Base-by-base conservation (phyloP, 2,329 filamentous ascomycete species). In the Fusarium sp. region DNA sequence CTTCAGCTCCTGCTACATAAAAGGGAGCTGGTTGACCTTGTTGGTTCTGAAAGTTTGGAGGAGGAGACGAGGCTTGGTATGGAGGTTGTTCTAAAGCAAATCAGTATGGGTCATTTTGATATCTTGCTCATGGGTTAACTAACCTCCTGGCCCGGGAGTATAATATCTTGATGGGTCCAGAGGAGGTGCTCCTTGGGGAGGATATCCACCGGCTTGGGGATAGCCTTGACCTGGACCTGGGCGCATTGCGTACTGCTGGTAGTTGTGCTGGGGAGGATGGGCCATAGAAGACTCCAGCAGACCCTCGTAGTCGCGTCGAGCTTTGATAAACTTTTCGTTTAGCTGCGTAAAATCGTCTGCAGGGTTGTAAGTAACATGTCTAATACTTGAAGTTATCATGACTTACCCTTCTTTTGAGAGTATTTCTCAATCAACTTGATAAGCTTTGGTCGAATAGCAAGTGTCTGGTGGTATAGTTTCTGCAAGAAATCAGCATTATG, bases 321-420 rank as follows among this genome's bases (percentile, higher is more conserved):
- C 95, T 78, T 99, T 99, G 83, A 99, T 98, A 77, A 99, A 99
- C 79, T 98, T 98, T 77, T 99, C 95, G 73, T 99, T 99, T 62
- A 99, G 82, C 75, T 98, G 94, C 3, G 95, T 97, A 73, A 99
- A 98, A 76, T 99, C 95, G 77, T 99, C 95, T 96, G 65, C 9
- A 3, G 41, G 6, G 19, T 13, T 28, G 68, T 74, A 62, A 78
- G 62, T 19, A 22, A 13, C 24, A 11, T 13, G 8, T 35, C n/a
- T 4, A 5, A 22, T 12, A 12, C 5, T 5, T 2, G 31, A 26
- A 11, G 3, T 26, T 6, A 5, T 8, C 6, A 7, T 8, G 10
- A 44, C 72, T 49, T 79, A 94, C 93, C 93, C 80, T 99, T 99
- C 85, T 97, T 98, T 75, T 99, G 95, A 9, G 95, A 98, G 75